Evolutionary conservation across 495 filamentous ascomycete species (phyloP).

Genomic region (Baudoinia panamericana): DNA sequence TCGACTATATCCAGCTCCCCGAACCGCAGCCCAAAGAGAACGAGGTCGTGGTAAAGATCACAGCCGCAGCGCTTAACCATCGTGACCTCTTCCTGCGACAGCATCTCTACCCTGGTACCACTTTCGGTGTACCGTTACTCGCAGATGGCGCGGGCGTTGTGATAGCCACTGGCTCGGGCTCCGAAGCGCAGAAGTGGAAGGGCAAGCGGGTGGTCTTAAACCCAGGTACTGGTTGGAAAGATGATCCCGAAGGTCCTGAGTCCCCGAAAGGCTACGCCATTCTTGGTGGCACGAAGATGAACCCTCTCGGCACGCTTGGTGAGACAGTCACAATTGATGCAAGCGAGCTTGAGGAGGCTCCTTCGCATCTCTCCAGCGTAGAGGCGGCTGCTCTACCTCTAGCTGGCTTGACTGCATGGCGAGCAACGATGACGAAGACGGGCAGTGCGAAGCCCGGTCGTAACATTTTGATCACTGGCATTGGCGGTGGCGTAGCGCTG

Average conservation of each 20-base stretch:
- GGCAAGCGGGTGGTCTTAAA: constrained; percentile 61
- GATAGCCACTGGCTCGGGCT: constrained; percentile 43
- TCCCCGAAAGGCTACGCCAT: constrained; percentile 47
- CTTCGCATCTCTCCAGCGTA: constrained; percentile 51
- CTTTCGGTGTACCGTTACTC: constrained; percentile 61
- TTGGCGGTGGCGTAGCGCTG: constrained; percentile 33
- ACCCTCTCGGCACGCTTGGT: constrained; percentile 53
- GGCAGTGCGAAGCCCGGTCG: constrained; percentile 28
- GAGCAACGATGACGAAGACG: constrained; percentile 56
- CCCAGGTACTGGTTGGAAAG: constrained; percentile 62
- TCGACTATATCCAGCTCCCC: constrained; percentile 23
- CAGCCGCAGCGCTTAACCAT: constrained; percentile 76
- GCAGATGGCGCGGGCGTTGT: constrained; percentile 69
- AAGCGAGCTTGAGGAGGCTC: constrained; percentile 59
- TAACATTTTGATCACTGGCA: constrained; percentile 33
- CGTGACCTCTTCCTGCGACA: constrained; percentile 86
- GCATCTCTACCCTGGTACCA: constrained; percentile 72
- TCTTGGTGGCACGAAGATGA: constrained; percentile 54
- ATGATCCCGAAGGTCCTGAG: constrained; percentile 60
- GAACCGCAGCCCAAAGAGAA: constrained; percentile 43
- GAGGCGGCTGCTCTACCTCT: constrained; percentile 75
- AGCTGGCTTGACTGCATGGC: constrained; percentile 75
- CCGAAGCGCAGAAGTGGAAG: constrained; percentile 37
- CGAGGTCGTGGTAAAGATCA: constrained; percentile 57
- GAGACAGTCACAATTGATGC: constrained; percentile 57